Base-by-base conservation (phyloP, 2,329 filamentous ascomycete genomes). In the Claviceps sp. region DNA sequence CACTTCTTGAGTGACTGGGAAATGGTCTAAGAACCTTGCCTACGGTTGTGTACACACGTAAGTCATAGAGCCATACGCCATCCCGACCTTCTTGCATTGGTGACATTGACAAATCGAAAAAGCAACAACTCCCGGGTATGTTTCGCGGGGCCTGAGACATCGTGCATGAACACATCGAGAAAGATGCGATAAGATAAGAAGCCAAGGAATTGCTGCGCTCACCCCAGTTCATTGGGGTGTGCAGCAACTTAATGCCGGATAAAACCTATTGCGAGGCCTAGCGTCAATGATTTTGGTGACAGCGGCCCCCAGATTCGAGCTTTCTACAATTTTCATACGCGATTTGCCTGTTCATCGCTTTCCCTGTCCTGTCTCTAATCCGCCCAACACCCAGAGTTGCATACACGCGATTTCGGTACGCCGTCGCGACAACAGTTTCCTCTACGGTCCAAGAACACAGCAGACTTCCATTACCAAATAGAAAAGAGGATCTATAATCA, bases 271-370 rank as follows among this genome's bases (percentile, higher is more conserved):
- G 53, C 67, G 47, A 1, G 11, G 2, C 62, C 66, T 72, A 71
- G 69, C 69, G 68, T 55, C 52, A 56, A 61, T 67, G 64, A 67
- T 63, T 65, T 72, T 70, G 68, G 68, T 58, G 64, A 61, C 66
- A 47, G 57, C 56, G 62, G 53, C 57, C 64, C 69, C 70, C 69
- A 65, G 68, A 61, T 63, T 65, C 61, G 58, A 59, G 54, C 58
- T 59, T 62, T 61, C 62, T 58, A 58, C 63, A 66, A 67, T 66
- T 70, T 71, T 70, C 67, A 64, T 22, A 65, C 64, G 65, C 62
- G 61, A 62, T 38, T 38, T 53, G 43, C 42, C 22, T 39, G 45
- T 38, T 29, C n/a, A 20, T 47, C 38, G 26, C 20, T 38, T 20
- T 37, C 49, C 14, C 29, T 34, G 29, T 34, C 29, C 29, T 4